Evolutionary conservation across 2,329 filamentous ascomycete genomes (phyloP), one percentile per base, ranked within the genome.

Genomic region (Aspergillus neoniger): DNA sequence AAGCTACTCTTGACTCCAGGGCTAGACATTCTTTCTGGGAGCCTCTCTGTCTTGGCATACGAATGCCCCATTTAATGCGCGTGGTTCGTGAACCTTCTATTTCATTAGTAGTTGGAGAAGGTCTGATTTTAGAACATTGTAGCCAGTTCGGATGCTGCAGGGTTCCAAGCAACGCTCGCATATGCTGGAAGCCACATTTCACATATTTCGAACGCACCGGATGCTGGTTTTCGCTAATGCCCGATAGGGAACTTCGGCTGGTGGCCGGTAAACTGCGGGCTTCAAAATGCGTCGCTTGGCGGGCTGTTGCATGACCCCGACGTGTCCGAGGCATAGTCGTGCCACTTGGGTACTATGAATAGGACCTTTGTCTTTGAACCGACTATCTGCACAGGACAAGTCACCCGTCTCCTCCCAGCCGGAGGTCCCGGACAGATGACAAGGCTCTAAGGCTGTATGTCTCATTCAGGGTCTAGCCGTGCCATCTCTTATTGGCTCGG

Each of bases 361-460:
- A 55, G 53, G 25, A 32, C 52, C 17, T 44, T 23, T 17, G 23
- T 30, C 39, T 44, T 32, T 36, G 19, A 47, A 36, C 39, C 19
- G 39, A 55, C 39, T 17, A 32, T n/a, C 39, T 55, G 25, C 53
- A 32, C 39, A 19, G 30, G 39, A 55, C 53, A 30, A 55, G 53
- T 55, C 53, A 55, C 39, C 53, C 43, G 52, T 7, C 17, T 17
- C 21, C 12, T 19, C 28, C 39, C 19, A n/a, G 38, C 41, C 55
- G 55, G 55, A 57, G 32, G 17, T 15, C 12, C 55, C 55, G 55
- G 55, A 30, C 49, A 39, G n/a, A 50, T 39, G 47, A 15, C 47
- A 43, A 43, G 32, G 15, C 47, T 55, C 55, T 51, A 57, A 43
- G n/a, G 36, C 47, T 52, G 55, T 51, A 57, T 57, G 55, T 57